Conservation (phyloP, 768 basidiomycete species). For the Hortiboletus flavorubellus region DNA sequence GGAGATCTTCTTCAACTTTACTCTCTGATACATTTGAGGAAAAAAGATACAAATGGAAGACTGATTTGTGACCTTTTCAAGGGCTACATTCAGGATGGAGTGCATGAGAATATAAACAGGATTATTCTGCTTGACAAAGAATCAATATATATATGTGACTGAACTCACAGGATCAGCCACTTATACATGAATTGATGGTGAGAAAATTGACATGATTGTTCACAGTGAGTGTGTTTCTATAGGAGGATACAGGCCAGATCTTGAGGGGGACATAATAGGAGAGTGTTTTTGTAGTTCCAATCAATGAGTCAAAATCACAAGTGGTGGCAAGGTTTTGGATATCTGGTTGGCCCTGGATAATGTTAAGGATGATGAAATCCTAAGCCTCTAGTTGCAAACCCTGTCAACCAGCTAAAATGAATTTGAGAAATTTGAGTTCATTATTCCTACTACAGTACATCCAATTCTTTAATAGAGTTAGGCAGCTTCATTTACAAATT, state of each 20-base stretch:
- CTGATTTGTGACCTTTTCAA: not conserved
- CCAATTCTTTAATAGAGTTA: too few species aligned
- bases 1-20: not conserved
- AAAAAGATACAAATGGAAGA: not conserved
- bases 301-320: slow-evolving; percentile 3
- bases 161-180: too few species aligned
- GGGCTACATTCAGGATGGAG: not conserved
- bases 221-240: not conserved
- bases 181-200: not conserved
- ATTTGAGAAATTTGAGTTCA: not conserved
- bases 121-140: not conserved
- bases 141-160: too few species aligned
- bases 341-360: not conserved
- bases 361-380: not conserved
- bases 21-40: not conserved
- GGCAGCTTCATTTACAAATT: not conserved
- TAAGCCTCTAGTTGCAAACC: not conserved
- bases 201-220: not conserved
- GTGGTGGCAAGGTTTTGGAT: not conserved
- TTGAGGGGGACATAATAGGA: not conserved
- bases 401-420: not conserved
- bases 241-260: not conserved
- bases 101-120: not conserved
- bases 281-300: not conserved
- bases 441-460: not conserved